These are phyloP conservation scores for Lagenidium giganteum DNA, from an alignment of 352 stramenopile species.

Conservation along the genomic window DNA sequence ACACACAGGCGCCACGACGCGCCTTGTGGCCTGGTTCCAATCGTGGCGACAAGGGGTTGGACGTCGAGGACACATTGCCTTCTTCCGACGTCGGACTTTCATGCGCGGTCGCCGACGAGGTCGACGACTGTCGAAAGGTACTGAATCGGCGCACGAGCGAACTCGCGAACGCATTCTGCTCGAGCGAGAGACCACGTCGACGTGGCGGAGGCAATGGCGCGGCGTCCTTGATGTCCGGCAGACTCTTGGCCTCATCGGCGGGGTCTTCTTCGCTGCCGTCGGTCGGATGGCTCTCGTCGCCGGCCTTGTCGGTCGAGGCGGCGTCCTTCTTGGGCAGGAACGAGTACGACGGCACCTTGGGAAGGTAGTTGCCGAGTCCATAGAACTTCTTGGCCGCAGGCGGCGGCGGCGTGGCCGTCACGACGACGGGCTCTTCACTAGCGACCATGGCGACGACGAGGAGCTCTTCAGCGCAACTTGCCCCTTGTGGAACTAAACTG, in stretches of 20 bases:
- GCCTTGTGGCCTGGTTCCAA: conserved; percentile 33
- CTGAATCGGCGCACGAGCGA: conserved; percentile 18
- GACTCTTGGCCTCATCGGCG: conserved; percentile 1
- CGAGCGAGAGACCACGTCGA: conserved; percentile 18
- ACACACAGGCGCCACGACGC: conserved; percentile 61
- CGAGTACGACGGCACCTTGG: conserved; percentile 48
- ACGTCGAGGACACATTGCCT: no score
- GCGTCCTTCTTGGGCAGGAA: conserved; percentile 27
- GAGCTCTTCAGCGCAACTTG: no score
- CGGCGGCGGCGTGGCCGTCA: conserved; percentile 1
- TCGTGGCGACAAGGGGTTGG: conserved; percentile 15
- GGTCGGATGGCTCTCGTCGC: conserved; percentile 10
- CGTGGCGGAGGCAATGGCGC: conserved; percentile 8
- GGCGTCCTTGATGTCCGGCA: conserved; percentile 1
- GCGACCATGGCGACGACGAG: no score
- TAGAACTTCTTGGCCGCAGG: conserved; percentile 33
- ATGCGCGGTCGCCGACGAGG: background rate
- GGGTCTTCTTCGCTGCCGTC: background rate
- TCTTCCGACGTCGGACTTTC: no score
- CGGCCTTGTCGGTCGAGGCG: conserved; percentile 6
- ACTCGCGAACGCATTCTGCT: conserved; percentile 21
- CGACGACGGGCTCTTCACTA: no score
- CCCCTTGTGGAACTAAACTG: no score
- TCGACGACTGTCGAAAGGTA: conserved; percentile 13
- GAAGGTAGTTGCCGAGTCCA: conserved; percentile 47